These are phyloP conservation scores for Fragosphaeria purpurea DNA, from an alignment of 2,329 filamentous ascomycete genomes.

Conservation along the genomic window DNA sequence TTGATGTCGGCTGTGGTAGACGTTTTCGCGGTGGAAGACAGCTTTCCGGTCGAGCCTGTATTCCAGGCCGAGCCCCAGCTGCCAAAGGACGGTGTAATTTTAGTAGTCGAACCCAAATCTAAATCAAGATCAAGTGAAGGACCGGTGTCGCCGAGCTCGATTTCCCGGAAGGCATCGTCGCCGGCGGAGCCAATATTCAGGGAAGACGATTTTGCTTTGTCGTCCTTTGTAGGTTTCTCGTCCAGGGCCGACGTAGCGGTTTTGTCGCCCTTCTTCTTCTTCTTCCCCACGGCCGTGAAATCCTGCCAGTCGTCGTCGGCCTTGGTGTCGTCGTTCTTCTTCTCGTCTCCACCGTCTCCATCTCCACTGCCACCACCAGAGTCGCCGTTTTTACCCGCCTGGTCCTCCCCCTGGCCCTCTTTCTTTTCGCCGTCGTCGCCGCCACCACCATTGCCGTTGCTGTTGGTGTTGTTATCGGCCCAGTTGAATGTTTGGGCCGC, in stretches of 20 bases:
- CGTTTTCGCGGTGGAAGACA: conserved; percentile 23
- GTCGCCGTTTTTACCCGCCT: conserved; percentile 20
- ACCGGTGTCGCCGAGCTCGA: conserved; percentile 52
- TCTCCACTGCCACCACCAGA: conserved; percentile 21
- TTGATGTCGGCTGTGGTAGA: conserved; percentile 20
- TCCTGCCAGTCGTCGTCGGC: conserved; percentile 36
- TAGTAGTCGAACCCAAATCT: conserved; percentile 38
- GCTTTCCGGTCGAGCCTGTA: conserved; percentile 31
- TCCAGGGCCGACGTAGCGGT: conserved; percentile 14
- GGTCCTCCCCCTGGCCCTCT: conserved; percentile 18
- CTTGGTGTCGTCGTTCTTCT: conserved; percentile 24
- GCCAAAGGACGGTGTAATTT: conserved; percentile 35
- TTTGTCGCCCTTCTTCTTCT: conserved; percentile 46
- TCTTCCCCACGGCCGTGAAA: conserved; percentile 35
- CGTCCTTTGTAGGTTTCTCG: conserved; percentile 13
- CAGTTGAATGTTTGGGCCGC: conserved; percentile 25
- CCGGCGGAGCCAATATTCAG: conserved; percentile 14
- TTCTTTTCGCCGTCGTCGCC: conserved; percentile 28
- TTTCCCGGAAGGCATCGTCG: conserved; percentile 54
- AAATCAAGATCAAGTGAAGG: conserved; percentile 41
- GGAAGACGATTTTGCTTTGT: background rate
- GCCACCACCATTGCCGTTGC: conserved; percentile 27
- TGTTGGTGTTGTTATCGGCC: conserved; percentile 34
- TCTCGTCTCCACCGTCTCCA: conserved; percentile 16
- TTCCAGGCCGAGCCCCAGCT: conserved; percentile 52